Percentiles rank a stretch among this genome's conserved stretches.
phyloP scores from a whole-genome alignment of 495 filamentous ascomycete genomes.

The Daldinia decipiens region DNA sequence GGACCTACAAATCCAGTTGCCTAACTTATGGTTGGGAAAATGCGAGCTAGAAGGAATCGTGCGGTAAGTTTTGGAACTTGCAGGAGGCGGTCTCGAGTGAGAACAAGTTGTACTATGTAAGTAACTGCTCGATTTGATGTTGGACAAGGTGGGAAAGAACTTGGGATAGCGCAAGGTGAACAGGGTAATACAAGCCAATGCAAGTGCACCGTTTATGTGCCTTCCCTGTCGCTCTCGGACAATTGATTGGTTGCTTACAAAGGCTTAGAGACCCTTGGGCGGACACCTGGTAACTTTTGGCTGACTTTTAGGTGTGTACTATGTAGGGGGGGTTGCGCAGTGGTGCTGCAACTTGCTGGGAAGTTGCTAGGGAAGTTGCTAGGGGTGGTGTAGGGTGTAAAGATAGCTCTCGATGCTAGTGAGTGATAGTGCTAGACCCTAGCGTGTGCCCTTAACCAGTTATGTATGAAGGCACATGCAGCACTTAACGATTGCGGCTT shows the following conservation, averaged over 20 bases:
- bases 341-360: background rate
- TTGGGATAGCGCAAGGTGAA: constrained; percentile 36
- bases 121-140: constrained; percentile 18
- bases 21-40: constrained; percentile 5
- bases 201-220: constrained; percentile 40
- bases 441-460: constrained; percentile 30
- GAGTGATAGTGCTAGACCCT: constrained; percentile 10
- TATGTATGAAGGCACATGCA: constrained; percentile 30
- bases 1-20: constrained; percentile 19
- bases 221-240: constrained; percentile 25
- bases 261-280: constrained; percentile 30
- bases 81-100: constrained; percentile 32
- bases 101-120: constrained; percentile 15
- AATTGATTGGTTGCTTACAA: constrained; percentile 37
- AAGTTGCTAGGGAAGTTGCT: constrained; percentile 9
- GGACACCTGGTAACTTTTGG: constrained; percentile 24
- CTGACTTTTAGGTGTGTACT: constrained; percentile 14
- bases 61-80: constrained; percentile 23
- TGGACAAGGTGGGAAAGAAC: constrained; percentile 20
- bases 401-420: constrained; percentile 2
- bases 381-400: constrained; percentile 10
- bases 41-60: constrained; percentile 22
- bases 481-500: constrained; percentile 34
- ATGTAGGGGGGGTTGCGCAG: constrained; percentile 6
- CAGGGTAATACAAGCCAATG: constrained; percentile 35